Base-by-base conservation (phyloP, 495 filamentous ascomycete genomes). In the Talaromyces wortmannii region DNA sequence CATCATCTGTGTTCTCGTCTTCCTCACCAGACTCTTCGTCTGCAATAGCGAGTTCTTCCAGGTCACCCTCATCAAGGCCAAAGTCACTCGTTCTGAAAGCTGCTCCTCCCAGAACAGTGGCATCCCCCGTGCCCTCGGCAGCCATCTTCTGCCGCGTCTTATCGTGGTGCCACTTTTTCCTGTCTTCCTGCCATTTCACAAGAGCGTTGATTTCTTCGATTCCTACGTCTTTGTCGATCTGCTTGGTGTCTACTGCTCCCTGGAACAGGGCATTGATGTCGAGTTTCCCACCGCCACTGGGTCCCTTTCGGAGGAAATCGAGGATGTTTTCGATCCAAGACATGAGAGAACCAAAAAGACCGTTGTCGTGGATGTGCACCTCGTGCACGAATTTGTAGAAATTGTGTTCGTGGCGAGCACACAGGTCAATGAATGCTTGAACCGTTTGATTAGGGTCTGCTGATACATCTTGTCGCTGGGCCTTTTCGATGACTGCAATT, bases 71-170 rank as follows among this genome's bases (percentile, higher is more conserved):
- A 63, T 95, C 83, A 5, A 98, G 73, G 11, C 95, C 95, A 70
- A 98, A 98, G 67, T 97, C 92, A 55, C 78, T 84, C 36, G 81
- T 80, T 58, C 72, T 80, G 71, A 96, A 92, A 17, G 71, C 77
- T 8, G 78, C 64, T 51, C 69, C 71, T 16, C 80, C 83, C 7
- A 74, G 74, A n/a, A 68, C 67, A 1, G 55, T 49, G 5, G 36
- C 13, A 40, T 13, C 66, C 18, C 70, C 77, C 0, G 71, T 77
- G 6, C 85, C 89, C 57, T 90, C 89, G 13, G 89, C 88, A 5
- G 94, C 94, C 94, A 98, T 97, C 78, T 98, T 98, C 74, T 96
- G 94, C 55, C 92, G 76, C 7, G 94, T 98, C 76, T 98, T 98
- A 67, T 95, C 90, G 55, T 95, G 82, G 61, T 98, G 94, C 94